phyloP scores from a whole-genome alignment of 2,329 filamentous ascomycete species.

The Clonostachys chloroleuca region DNA sequence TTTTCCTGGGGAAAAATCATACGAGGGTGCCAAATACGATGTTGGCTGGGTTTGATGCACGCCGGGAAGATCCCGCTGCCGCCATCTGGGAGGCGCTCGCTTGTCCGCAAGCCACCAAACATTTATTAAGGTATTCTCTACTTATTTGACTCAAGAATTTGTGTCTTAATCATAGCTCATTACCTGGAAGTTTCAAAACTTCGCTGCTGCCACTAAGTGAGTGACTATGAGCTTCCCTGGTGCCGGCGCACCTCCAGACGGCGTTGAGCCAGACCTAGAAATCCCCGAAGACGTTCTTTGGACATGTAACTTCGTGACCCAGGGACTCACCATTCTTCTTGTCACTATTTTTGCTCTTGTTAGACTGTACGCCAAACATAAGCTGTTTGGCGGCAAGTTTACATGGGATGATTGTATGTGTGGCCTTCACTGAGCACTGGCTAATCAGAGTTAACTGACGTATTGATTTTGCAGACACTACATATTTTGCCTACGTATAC shows the following conservation, averaged over 20 bases:
- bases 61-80: too few relatives aligned
- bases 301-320: constrained; percentile 16
- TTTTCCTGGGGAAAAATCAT: too few relatives aligned
- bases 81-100: too few relatives aligned
- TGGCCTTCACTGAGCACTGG: not conserved
- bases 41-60: too few relatives aligned
- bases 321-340: constrained; percentile 15
- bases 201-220: too few relatives aligned
- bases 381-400: constrained; percentile 6
- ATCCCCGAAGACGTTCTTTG: constrained; percentile 16
- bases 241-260: constrained; percentile 14
- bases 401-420: constrained; percentile 18
- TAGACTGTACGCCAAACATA: constrained; percentile 15
- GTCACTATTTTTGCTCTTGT: constrained; percentile 15
- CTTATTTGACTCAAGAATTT: too few relatives aligned
- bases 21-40: too few relatives aligned
- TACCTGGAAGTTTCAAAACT: too few relatives aligned
- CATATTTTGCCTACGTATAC: constrained; percentile 11
- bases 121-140: too few relatives aligned
- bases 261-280: constrained; percentile 13
- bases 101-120: too few relatives aligned
- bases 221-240: constrained; percentile 8
- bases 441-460: not conserved
- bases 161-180: too few relatives aligned
- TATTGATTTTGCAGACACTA: constrained; percentile 6